Conservation (phyloP, 2,329 filamentous ascomycete genomes). For the Niveomyces coronatus region DNA sequence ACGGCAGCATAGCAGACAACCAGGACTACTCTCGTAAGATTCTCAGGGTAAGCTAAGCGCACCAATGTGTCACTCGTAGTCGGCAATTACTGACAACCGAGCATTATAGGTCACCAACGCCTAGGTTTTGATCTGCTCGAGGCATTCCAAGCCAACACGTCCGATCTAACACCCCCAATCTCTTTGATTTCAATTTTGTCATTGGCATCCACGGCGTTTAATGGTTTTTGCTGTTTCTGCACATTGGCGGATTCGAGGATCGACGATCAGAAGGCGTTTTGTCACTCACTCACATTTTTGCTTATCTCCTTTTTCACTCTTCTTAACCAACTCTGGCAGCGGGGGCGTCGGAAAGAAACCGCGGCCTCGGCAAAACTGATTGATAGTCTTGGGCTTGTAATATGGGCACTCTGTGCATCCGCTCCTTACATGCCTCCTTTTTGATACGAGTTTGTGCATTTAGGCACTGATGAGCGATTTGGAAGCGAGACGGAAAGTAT, state of each 20-base stretch:
- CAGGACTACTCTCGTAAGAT: conserved; percentile 95
- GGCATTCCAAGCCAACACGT: conserved; percentile 12
- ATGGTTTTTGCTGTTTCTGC: conserved; percentile 28
- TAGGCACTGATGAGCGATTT: neutral
- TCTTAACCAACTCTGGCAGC: conserved; percentile 13
- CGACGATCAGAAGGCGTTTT: conserved; percentile 28
- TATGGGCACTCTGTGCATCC: conserved; percentile 18
- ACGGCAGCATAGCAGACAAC: conserved; percentile 94
- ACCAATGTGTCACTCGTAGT: neutral
- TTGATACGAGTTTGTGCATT: conserved; percentile 1
- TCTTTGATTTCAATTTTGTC: conserved; percentile 12
- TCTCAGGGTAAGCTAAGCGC: conserved; percentile 61
- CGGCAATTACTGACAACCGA: conserved; percentile 13
- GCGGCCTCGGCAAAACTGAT: too few species aligned
- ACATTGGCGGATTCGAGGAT: conserved; percentile 23
- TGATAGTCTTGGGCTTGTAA: conserved; percentile 11
- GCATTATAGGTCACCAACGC: conserved; percentile 45
- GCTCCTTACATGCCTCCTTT: conserved; percentile 27
- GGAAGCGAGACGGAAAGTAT: neutral
- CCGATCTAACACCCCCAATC: conserved; percentile 12
- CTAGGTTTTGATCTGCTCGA: conserved; percentile 27
- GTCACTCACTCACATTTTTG: conserved; percentile 15
- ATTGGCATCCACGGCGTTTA: conserved; percentile 34
- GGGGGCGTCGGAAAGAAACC: too few species aligned
- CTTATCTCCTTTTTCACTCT: conserved; percentile 16